Conservation (phyloP, 345 rosid genomes). For the Eucalyptus cladocalyx region DNA sequence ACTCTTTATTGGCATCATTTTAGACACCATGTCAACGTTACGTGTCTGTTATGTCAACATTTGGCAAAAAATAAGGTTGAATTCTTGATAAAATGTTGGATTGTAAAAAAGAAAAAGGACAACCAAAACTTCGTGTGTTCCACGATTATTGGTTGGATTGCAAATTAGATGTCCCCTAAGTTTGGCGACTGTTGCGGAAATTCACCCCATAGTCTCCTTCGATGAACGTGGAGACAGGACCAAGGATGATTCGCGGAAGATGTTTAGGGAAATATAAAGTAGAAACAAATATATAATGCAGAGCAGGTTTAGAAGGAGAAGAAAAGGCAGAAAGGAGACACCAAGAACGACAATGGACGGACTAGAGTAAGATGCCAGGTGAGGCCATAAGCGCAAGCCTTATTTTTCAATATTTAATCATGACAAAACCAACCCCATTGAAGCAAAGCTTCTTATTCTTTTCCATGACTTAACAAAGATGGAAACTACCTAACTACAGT, state of each 20-base stretch:
- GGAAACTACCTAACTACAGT: neutral
- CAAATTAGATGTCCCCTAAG: neutral
- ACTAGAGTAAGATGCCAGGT: neutral
- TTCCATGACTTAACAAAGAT: neutral
- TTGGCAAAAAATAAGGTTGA: rapidly evolving
- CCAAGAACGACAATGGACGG: neutral
- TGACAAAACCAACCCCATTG: neutral
- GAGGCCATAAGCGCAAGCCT: neutral
- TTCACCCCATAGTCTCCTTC: neutral
- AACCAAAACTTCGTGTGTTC: too few species aligned
- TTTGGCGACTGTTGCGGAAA: neutral
- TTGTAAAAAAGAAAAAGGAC: too few species aligned
- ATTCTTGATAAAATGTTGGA: neutral
- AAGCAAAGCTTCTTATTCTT: neutral
- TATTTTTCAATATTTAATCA: neutral
- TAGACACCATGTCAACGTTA: neutral
- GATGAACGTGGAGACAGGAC: neutral
- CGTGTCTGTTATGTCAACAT: neutral
- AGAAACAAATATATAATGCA: neutral
- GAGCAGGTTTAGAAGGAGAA: neutral
- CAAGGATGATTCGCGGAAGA: neutral
- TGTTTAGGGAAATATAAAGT: neutral
- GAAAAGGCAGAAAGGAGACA: neutral
- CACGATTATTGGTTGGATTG: neutral
- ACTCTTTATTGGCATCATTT: neutral